Base-by-base conservation (phyloP, 2,329 filamentous ascomycete species). In the Ceratocystis alfenasii region DNA sequence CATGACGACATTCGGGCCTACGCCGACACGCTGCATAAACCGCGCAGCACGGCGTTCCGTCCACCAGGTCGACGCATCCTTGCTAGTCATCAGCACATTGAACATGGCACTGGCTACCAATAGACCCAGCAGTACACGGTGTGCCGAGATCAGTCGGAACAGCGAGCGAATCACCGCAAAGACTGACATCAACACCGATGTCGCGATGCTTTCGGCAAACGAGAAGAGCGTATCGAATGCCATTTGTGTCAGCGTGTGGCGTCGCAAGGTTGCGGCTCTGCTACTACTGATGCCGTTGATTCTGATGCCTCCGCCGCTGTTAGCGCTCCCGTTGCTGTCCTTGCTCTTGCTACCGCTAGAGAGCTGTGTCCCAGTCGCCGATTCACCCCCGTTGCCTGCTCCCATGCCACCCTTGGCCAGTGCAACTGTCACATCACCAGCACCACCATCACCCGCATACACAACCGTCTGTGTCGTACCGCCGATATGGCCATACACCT, bases 1-100 rank as follows among this genome's bases (percentile, higher is more conserved):
- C 89, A 96, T 93, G 69, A 87, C 82, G 22, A 81, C 75, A 70
- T 95, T 88, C 6, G 92, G 90, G 2, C 83, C 82, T 6, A 97
- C 85, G 8, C 93, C 93, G 15, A 97, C 77, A 12, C 86, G 81
- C 44, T 79, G 79, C 90, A 99, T 94, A 74, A 93, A 96, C 50
- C 81, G 86, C 17, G 82, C 83, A 1, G 92, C 90, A 68, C 84
- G 87, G 66, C 90, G 84, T 76, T 97, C 93, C 59, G 83, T 81
- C 88, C 89, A 96, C 91, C 91, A 97, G 1, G 82, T 79, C 71
- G 86, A 84, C 5, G 83, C 83, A 72, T 90, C 86, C 69, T 86
- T 84, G 12, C 87, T 89, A 0, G 88, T 86, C 72, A 92, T 84
- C 70, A 91, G 81, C 25, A 87, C 75, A 72, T 97, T 97, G 62